Percentiles rank a stretch among this genome's conserved stretches.
Conservation (phyloP, 1,284 basidiomycete genomes). For the Cutaneotrichosporon cutaneum region DNA sequence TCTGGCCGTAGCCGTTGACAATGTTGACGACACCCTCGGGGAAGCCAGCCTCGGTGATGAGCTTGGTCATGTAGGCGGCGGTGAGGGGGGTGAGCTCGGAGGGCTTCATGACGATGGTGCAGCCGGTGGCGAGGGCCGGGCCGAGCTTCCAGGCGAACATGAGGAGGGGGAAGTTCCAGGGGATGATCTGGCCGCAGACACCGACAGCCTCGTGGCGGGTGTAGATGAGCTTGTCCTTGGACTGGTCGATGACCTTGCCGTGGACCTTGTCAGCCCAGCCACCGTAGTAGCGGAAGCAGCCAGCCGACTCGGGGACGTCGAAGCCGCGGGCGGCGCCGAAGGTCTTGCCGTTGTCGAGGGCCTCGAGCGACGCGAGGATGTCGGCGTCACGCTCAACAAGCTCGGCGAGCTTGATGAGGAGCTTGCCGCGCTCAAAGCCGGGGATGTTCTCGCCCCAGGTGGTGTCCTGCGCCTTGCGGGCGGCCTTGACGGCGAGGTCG, state of each 20-base stretch:
- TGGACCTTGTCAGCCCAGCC: slow-evolving; percentile 72
- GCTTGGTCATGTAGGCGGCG: slow-evolving; percentile 52
- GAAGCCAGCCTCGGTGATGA: slow-evolving; percentile 62
- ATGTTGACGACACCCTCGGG: slow-evolving; percentile 70
- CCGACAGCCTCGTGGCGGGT: slow-evolving; percentile 92
- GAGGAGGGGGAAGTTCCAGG: slow-evolving; percentile 66
- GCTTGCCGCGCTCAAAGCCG: slow-evolving; percentile 62
- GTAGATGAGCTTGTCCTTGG: slow-evolving; percentile 58
- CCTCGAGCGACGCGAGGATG: slow-evolving; percentile 72
- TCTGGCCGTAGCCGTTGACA: slow-evolving; percentile 63
- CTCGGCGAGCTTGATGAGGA: slow-evolving; percentile 66
- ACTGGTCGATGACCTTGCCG: slow-evolving; percentile 70
- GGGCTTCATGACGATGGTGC: slow-evolving; percentile 79
- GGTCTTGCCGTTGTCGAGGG: slow-evolving; percentile 73
- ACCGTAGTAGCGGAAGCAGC: slow-evolving; percentile 63
- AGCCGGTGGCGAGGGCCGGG: slow-evolving; percentile 80
- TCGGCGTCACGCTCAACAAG: slow-evolving; percentile 70
- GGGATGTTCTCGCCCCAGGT: slow-evolving; percentile 65
- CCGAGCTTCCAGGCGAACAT: slow-evolving; percentile 81
- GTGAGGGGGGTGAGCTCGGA: slow-evolving; percentile 88
- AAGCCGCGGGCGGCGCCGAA: slow-evolving; percentile 68
- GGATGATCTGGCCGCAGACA: slow-evolving; percentile 75
- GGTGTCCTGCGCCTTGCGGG: slow-evolving; percentile 71
- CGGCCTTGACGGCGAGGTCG: slow-evolving; percentile 71
- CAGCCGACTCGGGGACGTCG: slow-evolving; percentile 66